phyloP scores from a whole-genome alignment of 257 asterid species.

The Solanum sparsipilum region DNA sequence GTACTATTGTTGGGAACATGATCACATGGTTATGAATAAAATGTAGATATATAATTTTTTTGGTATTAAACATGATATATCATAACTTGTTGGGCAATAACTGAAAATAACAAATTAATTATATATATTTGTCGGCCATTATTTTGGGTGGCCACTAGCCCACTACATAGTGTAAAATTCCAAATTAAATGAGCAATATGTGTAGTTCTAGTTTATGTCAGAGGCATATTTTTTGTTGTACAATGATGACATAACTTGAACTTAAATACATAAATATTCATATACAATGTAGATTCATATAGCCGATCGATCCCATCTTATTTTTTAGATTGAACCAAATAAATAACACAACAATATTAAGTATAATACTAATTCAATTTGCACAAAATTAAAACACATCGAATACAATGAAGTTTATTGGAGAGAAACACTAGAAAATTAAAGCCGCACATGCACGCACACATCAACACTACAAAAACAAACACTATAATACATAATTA shows the following conservation, averaged over 20 bases:
- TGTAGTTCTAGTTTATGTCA: not conserved
- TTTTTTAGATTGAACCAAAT: not conserved
- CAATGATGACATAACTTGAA: not conserved
- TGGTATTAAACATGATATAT: not conserved
- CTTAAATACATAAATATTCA: not conserved
- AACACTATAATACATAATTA: not conserved
- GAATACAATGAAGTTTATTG: not conserved
- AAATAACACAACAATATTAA: not conserved
- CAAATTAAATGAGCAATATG: not conserved
- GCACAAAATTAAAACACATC: not conserved
- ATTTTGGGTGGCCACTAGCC: not conserved
- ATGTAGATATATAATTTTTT: not conserved
- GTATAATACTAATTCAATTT: not conserved
- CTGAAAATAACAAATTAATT: too few species aligned
- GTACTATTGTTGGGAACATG: not conserved
- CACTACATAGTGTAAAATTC: not conserved
- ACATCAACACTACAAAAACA: not conserved
- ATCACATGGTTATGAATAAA: not conserved
- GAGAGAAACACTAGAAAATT: not conserved
- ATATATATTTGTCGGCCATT: not conserved
- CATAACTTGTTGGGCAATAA: not conserved
- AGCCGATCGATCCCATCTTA: fast-evolving
- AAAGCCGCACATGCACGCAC: not conserved
- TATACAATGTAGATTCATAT: not conserved
- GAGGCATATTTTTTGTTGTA: not conserved